Evolutionary conservation across 192 early-diverging fungal species (phyloP).

Genomic region (Allomyces macrogynus): DNA sequence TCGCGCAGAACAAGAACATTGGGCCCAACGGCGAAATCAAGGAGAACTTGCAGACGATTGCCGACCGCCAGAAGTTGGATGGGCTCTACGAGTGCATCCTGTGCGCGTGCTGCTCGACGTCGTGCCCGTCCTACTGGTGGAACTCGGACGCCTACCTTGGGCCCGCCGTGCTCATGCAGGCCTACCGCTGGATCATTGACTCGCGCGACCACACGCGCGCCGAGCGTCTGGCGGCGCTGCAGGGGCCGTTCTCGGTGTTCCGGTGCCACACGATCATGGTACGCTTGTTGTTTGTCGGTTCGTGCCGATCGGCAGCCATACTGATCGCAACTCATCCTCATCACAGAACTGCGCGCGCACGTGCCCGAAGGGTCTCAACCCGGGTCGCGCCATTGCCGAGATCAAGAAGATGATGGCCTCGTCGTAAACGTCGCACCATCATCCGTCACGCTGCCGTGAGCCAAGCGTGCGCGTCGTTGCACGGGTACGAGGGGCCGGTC

Average conservation of each 20-base stretch:
- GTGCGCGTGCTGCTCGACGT: no score
- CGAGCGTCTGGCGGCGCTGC: slow-evolving; percentile 68
- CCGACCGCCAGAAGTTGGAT: no score
- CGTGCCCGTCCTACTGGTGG: no score
- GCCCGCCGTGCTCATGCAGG: slow-evolving; percentile 88
- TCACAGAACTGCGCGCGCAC: slow-evolving; percentile 69
- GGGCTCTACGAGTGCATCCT: no score
- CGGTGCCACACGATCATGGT: slow-evolving; percentile 96
- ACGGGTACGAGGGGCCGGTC: no score
- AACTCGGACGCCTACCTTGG: slow-evolving; percentile 65
- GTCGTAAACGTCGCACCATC: slow-evolving; percentile 12
- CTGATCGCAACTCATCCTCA: background rate
- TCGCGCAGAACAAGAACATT: no score
- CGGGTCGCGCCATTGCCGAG: slow-evolving; percentile 86
- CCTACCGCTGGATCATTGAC: slow-evolving; percentile 98
- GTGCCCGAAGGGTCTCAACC: slow-evolving; percentile 95
- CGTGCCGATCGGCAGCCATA: background rate
- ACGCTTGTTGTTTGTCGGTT: slow-evolving; percentile 4
- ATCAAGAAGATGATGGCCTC: slow-evolving; percentile 87
- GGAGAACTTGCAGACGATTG: no score
- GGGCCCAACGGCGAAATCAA: no score
- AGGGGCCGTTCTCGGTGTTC: slow-evolving; percentile 92
- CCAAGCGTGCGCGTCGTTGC: no score
- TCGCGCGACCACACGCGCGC: slow-evolving; percentile 76
- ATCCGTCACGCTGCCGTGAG: no score